These are phyloP conservation scores for Botrytis elliptica DNA, from an alignment of 2,329 filamentous ascomycete genomes.

Conservation along the genomic window DNA sequence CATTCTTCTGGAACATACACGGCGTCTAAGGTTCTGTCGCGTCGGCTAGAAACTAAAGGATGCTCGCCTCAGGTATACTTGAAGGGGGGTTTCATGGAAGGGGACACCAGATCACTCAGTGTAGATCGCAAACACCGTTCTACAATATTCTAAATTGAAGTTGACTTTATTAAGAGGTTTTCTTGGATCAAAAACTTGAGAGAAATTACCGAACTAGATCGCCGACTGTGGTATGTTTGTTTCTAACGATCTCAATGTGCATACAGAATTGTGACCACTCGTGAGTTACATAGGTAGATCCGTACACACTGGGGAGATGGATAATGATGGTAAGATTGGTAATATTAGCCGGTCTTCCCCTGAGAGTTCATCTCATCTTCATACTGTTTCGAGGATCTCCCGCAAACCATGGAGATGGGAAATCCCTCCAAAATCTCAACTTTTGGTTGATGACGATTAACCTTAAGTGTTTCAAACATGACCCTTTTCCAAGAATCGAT, in stretches of 20 bases:
- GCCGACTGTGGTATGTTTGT: background rate
- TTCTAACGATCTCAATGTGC: background rate
- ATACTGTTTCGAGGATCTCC: background rate
- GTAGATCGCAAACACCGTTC: background rate
- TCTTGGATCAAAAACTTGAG: background rate
- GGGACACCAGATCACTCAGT: background rate
- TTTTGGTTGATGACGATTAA: background rate
- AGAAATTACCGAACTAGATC: constrained; percentile 1
- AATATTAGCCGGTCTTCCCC: background rate
- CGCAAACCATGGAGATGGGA: background rate
- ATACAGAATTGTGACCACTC: background rate
- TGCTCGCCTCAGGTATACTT: constrained; percentile 6
- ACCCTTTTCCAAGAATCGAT: background rate
- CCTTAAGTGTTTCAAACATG: background rate
- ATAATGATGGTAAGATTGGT: background rate
- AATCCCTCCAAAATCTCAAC: background rate
- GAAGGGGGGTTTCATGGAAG: constrained; percentile 2
- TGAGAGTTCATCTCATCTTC: constrained; percentile 1
- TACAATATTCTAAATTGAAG: background rate
- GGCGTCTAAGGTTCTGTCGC: constrained; percentile 12
- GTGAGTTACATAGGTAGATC: background rate
- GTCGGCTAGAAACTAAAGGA: background rate
- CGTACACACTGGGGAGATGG: background rate
- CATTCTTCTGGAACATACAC: constrained; percentile 20
- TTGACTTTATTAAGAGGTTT: background rate